Evolutionary conservation across 1,284 basidiomycete genomes (phyloP).

Genomic region (Moesziomyces aphidis): DNA sequence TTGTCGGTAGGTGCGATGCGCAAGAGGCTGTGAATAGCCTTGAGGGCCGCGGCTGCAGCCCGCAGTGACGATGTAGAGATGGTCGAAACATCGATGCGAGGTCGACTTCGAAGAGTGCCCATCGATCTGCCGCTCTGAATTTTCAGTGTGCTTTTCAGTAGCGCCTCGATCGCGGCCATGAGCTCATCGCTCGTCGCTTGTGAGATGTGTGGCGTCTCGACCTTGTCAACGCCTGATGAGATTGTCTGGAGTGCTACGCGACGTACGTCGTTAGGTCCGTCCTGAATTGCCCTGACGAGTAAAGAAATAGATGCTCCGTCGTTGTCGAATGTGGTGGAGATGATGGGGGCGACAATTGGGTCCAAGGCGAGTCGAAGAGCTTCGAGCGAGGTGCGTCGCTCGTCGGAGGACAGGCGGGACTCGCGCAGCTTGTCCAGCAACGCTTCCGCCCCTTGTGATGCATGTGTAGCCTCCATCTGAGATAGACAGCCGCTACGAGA

Average conservation of each 20-base stretch:
- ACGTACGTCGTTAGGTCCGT: conserved; percentile 25
- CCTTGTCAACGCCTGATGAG: conserved; percentile 8
- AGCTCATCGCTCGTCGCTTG: conserved; percentile 5
- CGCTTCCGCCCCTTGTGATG: neutral
- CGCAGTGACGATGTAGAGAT: conserved; percentile 21
- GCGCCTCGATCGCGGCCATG: conserved; percentile 6
- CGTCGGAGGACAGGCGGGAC: conserved; percentile 27
- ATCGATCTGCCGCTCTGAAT: conserved; percentile 8
- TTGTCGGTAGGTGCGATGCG: conserved; percentile 5
- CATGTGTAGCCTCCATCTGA: neutral
- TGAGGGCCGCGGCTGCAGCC: conserved; percentile 38
- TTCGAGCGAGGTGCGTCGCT: conserved; percentile 21
- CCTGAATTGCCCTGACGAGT: neutral
- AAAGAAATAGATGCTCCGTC: neutral
- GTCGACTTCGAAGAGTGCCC: neutral
- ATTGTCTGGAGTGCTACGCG: conserved; percentile 12
- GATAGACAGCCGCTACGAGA: neutral
- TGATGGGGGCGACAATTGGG: neutral
- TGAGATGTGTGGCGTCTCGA: neutral
- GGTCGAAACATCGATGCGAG: conserved; percentile 3
- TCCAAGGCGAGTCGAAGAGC: conserved; percentile 7
- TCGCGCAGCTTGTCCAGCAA: conserved; percentile 22
- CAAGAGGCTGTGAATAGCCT: conserved; percentile 25
- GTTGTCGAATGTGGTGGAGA: neutral
- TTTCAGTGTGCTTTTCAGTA: conserved; percentile 20